Evolutionary conservation across 164 flowering plant genomes (phyloP).

Genomic region (Stephania japonica): DNA sequence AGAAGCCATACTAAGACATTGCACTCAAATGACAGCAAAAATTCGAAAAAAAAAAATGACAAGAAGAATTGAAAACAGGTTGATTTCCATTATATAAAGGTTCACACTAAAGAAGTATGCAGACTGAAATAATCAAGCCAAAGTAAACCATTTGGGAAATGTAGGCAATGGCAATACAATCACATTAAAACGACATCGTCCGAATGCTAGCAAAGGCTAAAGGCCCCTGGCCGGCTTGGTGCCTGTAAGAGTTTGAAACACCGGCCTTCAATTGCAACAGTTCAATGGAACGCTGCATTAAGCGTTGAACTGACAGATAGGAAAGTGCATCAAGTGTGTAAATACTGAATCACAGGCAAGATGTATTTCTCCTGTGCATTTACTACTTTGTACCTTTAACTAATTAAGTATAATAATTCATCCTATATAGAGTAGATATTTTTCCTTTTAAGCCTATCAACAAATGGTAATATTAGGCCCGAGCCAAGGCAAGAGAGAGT

Average conservation of each 20-base stretch:
- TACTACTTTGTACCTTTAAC: neutral
- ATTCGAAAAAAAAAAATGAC: too few relatives aligned
- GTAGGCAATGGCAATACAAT: slow-evolving; percentile 42
- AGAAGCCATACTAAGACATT: neutral
- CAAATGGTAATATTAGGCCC: neutral
- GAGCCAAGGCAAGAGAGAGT: too few relatives aligned
- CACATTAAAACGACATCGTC: slow-evolving; percentile 38
- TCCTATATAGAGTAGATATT: neutral
- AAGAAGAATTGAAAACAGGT: slow-evolving; percentile 33
- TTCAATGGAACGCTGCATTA: slow-evolving; percentile 37
- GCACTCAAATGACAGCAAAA: slow-evolving; percentile 22
- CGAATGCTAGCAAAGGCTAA: slow-evolving; percentile 24
- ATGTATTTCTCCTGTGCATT: neutral
- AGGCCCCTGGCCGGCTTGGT: slow-evolving; percentile 49
- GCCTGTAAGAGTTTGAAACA: slow-evolving; percentile 37
- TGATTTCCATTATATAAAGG: slow-evolving; percentile 20
- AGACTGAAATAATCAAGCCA: slow-evolving; percentile 37
- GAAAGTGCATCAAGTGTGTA: slow-evolving; percentile 34
- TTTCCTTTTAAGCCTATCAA: neutral
- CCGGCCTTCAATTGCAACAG: slow-evolving; percentile 54
- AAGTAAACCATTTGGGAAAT: slow-evolving; percentile 35
- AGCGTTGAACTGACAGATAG: slow-evolving; percentile 41
- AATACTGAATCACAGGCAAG: slow-evolving; percentile 47
- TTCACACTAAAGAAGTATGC: slow-evolving; percentile 32
- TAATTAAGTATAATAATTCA: neutral